Conservation (phyloP, 2,329 filamentous ascomycete species). For the Neonectria punicea region DNA sequence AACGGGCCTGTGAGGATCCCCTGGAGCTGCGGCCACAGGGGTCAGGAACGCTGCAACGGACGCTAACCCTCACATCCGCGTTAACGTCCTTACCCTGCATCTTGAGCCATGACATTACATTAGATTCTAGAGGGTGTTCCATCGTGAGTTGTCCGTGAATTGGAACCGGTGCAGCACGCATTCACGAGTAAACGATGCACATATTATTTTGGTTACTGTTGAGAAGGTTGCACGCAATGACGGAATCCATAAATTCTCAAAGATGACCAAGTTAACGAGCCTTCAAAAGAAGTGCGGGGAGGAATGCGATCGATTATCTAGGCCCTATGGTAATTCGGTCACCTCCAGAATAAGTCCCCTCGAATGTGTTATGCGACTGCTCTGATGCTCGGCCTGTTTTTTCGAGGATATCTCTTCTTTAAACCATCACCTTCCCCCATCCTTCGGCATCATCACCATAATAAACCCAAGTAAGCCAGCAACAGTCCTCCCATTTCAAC, state of each 20-base stretch:
- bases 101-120: background rate
- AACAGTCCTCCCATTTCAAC: too few relatives aligned
- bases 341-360: too few relatives aligned
- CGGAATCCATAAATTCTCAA: background rate
- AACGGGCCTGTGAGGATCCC: slow-evolving; percentile 18
- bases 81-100: background rate
- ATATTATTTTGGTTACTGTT: background rate
- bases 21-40: background rate
- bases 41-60: background rate
- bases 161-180: background rate
- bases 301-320: too few relatives aligned
- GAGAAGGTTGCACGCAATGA: background rate
- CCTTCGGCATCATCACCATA: too few relatives aligned
- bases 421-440: too few relatives aligned
- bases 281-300: too few relatives aligned
- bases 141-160: background rate
- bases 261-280: background rate
- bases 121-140: background rate
- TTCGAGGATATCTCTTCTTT: too few relatives aligned
- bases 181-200: background rate
- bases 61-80: background rate
- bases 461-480: too few relatives aligned
- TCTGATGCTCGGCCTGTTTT: too few relatives aligned
- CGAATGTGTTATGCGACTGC: too few relatives aligned
- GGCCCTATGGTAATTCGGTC: too few relatives aligned